Conservation (phyloP, 2,329 filamentous ascomycete species). For the Biscogniauxia marginata region DNA sequence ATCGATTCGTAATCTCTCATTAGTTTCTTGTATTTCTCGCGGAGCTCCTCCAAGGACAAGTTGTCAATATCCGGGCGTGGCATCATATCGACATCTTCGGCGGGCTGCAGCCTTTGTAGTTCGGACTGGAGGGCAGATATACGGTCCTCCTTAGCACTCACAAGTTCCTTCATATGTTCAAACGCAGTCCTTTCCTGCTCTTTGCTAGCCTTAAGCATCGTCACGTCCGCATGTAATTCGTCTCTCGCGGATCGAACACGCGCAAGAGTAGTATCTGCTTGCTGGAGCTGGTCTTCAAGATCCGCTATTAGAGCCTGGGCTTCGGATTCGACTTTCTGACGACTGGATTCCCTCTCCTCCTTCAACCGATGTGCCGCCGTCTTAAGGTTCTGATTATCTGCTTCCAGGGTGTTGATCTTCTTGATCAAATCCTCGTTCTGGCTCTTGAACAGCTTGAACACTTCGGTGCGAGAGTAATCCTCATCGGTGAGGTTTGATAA, state of each 20-base stretch:
- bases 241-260: conserved; percentile 83
- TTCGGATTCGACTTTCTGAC: conserved; percentile 79
- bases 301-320: conserved; percentile 70
- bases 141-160: conserved; percentile 74
- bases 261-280: conserved; percentile 79
- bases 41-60: conserved; percentile 68
- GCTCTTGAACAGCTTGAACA: conserved; percentile 87
- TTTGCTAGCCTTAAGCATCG: conserved; percentile 74
- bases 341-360: conserved; percentile 79
- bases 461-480: conserved; percentile 86
- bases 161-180: conserved; percentile 76
- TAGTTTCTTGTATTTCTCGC: conserved; percentile 69
- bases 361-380: conserved; percentile 85
- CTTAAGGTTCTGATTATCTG: conserved; percentile 78
- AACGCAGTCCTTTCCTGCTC: conserved; percentile 71
- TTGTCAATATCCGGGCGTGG: conserved; percentile 52
- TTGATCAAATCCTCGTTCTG: conserved; percentile 93
- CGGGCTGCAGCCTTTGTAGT: conserved; percentile 64
- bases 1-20: conserved; percentile 80
- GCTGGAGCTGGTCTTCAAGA: conserved; percentile 76
- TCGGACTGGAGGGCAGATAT: conserved; percentile 83
- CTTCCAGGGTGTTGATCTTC: conserved; percentile 87
- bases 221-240: conserved; percentile 78
- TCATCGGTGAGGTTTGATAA: conserved; percentile 80
- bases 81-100: conserved; percentile 46